Evolutionary conservation across 2,329 filamentous ascomycete species (phyloP).

Genomic region (Talaromyces sp.): DNA sequence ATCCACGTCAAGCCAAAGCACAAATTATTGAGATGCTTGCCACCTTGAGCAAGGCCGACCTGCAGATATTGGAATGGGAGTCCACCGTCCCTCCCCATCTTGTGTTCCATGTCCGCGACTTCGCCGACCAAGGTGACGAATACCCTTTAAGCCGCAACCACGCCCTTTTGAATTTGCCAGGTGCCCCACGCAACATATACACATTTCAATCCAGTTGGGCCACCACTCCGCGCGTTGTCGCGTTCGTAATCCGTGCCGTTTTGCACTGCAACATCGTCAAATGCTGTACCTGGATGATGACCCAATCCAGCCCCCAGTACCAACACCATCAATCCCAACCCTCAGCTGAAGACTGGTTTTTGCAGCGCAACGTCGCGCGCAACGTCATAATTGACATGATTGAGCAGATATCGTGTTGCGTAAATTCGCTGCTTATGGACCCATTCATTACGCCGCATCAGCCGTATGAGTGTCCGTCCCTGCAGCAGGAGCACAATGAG

Average conservation of each 20-base stretch:
- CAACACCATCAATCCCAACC: neutral
- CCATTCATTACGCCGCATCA: neutral
- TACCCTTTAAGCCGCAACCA: neutral
- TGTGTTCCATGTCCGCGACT: neutral
- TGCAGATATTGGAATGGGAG: neutral
- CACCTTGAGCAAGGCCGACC: neutral
- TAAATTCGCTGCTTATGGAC: conserved; percentile 1
- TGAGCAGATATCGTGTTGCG: neutral
- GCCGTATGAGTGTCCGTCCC: neutral
- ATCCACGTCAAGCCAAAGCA: neutral
- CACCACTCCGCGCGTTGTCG: neutral
- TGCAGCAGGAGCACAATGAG: neutral
- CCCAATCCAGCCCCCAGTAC: neutral
- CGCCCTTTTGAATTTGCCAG: neutral
- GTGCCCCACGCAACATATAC: neutral
- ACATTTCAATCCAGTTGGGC: neutral
- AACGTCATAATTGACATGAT: neutral
- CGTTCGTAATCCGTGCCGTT: neutral
- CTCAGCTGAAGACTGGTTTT: neutral
- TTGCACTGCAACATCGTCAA: neutral
- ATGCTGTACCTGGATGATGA: conserved; percentile 1
- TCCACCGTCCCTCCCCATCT: neutral
- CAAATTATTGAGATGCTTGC: neutral
- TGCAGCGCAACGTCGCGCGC: neutral
- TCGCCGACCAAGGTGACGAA: neutral